Evolutionary conservation across 1,284 basidiomycete species (phyloP), one percentile per base, ranked within the genome.

Genomic region (Pholiota adiposa): DNA sequence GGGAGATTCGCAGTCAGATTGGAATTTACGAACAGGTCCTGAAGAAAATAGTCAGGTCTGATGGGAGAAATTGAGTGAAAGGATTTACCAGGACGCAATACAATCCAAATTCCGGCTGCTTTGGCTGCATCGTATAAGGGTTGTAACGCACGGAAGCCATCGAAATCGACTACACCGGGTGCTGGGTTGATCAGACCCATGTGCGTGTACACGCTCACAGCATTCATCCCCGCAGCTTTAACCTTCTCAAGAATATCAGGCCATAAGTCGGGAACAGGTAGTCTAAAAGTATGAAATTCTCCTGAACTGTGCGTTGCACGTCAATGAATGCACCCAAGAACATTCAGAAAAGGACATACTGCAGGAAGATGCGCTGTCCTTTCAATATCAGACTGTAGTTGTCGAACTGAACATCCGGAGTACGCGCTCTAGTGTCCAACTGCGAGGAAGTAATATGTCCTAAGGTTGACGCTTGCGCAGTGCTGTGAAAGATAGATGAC

Each of bases 201-300:
- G 66, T 88, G 86, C 0, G 80, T 83, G 69, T 93, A 93, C 23
- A 93, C 83, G 63, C 87, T 89, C 61, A 91, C 78, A 1, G 84
- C 82, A 66, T 93, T 94, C 62, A 94, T 76, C n/a, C 92, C 93
- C 0, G 89, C 87, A 1, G 91, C 92, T 65, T 91, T 90, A 65
- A 87, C 77, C 71, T 92, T 94, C 66, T 94, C 86, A 48, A 94
- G 82, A 55, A 94, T 87, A 68, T 95, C 92, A 14, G 85, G 80
- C 92, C 92, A 95, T 56, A 94, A 72, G 3, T 83, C 84, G 0
- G 89, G 90, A 0, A 93, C 88, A 1, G 93, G 93, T 1, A 94
- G 76, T 19, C 93, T 83, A 76, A 89, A 95, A 0, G 92, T 86
- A 68, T 94, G 92, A 70, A 94, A 93, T 72, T 94, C 93, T 43